phyloP scores from a whole-genome alignment of 2,329 filamentous ascomycete genomes.

The Periglandula ipomoeae region DNA sequence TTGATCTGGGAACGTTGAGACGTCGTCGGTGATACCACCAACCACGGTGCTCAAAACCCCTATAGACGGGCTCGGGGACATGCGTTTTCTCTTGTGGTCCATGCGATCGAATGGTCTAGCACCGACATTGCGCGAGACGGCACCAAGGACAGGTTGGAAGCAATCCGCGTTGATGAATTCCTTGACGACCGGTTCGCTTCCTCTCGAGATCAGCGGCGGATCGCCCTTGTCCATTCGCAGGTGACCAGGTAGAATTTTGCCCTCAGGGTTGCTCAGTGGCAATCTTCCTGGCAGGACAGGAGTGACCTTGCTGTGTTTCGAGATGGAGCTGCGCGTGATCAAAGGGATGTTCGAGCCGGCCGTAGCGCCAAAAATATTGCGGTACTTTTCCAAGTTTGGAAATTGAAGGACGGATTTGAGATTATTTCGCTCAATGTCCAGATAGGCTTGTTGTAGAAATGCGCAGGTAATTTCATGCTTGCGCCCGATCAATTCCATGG shows the following conservation, averaged over 20 bases:
- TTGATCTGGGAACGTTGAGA: no score
- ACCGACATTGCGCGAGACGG: conserved; percentile 21
- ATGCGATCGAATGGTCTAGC: conserved; percentile 9
- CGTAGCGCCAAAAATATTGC: conserved; percentile 18
- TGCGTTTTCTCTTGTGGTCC: conserved; percentile 24
- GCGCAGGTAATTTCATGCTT: conserved; percentile 70
- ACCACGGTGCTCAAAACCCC: no score
- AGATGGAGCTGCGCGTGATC: conserved; percentile 35
- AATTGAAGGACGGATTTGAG: conserved; percentile 27
- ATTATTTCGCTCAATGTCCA: conserved; percentile 60
- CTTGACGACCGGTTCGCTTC: no score
- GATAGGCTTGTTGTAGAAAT: conserved; percentile 74
- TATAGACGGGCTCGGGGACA: conserved; percentile 13
- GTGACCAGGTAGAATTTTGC: conserved; percentile 4
- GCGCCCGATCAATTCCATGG: conserved; percentile 67
- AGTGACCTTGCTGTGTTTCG: conserved; percentile 29
- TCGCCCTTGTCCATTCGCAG: conserved; percentile 9
- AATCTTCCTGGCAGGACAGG: conserved; percentile 36
- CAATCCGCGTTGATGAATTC: conserved; percentile 15
- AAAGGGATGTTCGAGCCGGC: conserved; percentile 34
- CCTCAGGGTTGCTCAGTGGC: conserved; percentile 24
- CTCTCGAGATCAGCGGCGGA: no score
- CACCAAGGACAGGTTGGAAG: conserved; percentile 24
- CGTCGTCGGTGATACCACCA: no score
- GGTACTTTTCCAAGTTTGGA: conserved; percentile 25